phyloP scores from a whole-genome alignment of 176 grass and related monocot species.

The Neostapfia colusana region DNA sequence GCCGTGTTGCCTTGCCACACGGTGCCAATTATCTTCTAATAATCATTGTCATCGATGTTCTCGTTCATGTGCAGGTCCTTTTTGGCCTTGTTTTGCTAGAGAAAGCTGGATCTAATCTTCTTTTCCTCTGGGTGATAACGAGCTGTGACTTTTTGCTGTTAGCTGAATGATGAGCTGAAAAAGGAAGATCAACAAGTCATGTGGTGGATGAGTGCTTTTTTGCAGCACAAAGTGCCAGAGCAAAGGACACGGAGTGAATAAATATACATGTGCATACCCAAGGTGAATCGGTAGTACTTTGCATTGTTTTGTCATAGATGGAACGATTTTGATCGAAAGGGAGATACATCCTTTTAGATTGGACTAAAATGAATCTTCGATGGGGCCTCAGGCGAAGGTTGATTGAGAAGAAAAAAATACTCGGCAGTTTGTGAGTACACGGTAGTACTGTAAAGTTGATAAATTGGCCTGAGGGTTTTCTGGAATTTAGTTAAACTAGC shows the following conservation, averaged over 20 bases:
- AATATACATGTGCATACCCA: constrained; percentile 15
- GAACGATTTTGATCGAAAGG: background rate
- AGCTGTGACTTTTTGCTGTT: constrained; percentile 27
- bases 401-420: background rate
- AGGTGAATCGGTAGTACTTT: background rate
- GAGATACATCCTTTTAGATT: background rate
- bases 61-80: constrained; percentile 34
- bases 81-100: constrained; percentile 29
- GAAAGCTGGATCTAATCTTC: constrained; percentile 28
- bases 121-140: constrained; percentile 32
- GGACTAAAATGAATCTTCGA: background rate
- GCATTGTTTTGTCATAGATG: background rate
- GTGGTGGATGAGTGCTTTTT: constrained; percentile 37
- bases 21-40: constrained; percentile 40
- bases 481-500: no score
- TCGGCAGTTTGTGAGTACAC: background rate
- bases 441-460: no score
- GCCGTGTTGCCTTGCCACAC: background rate
- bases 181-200: constrained; percentile 36
- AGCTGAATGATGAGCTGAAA: constrained; percentile 43
- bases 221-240: constrained; percentile 8
- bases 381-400: background rate
- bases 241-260: constrained; percentile 2
- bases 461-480: no score
- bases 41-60: constrained; percentile 2